Base-by-base conservation (phyloP, 805 yeast species). In the Nematodospora valgi region DNA sequence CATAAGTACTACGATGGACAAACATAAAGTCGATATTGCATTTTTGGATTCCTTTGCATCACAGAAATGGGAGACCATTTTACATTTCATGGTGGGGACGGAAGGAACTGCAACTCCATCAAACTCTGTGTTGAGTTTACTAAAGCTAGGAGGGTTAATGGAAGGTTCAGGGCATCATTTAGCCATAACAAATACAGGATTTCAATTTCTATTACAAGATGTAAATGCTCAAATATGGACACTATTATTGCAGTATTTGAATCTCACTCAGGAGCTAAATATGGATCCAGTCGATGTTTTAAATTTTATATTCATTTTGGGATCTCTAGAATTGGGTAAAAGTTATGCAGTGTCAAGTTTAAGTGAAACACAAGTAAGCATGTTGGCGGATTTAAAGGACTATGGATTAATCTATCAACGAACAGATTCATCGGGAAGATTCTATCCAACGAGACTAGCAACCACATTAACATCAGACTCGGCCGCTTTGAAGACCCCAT, bases 11-110 rank as follows among this genome's bases (percentile, higher is more conserved):
- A 63, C 71, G 24, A 67, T 69, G 6, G 80, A 79, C 41, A 72
- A 76, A 29, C 73, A 75, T 37, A 63, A 64, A 20, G 82, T 84
- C 4, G 79, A 76, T 30, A 59, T 79, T n/a, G 72, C 70, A 23
- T 82, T 81, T 48, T 65, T 91, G 31, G 94, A 86, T 46, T 68
- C 68, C 25, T 89, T 87, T 59, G 95, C 96, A 10, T 74, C 87
- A 5, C 75, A 72, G 30, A 87, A 84, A 53, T 93, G 98, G 98
- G 99, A 93, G 55, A 78, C 86, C 6, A 91, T 93, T 47, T 68
- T 93, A 48, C 98, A 93, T 68, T 93, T 82, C 64, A 91, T 93
- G 98, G 99, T 93, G 28, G 96, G 98, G 2, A 86, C 97, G 0
- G 85, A 86, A 34, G 62, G 81, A 30, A 68, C 75, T 8, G 72